Conservation (phyloP, 805 yeast species). For the Ascoidea rubescens region DNA sequence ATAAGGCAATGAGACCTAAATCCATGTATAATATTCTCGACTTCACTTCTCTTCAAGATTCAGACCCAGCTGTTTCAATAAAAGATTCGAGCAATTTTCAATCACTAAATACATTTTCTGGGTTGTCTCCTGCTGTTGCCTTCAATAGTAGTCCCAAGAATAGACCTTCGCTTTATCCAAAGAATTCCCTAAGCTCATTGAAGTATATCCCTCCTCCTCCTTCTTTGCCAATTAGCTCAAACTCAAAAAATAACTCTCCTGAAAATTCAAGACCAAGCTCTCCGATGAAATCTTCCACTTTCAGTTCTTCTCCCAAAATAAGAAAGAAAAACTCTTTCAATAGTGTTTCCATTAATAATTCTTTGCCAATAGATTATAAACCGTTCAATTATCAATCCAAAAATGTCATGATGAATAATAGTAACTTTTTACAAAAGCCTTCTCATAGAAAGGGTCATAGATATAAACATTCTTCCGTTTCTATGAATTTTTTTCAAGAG, state of each 20-base stretch:
- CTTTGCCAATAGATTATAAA: background rate
- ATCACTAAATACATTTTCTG: background rate
- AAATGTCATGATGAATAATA: conserved; percentile 17
- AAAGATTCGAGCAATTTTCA: conserved; percentile 5
- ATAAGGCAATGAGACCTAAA: conserved; percentile 7
- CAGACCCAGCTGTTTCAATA: conserved; percentile 6
- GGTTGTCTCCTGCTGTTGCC: background rate
- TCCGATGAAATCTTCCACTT: background rate
- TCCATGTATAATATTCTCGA: conserved; percentile 10
- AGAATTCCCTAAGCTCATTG: conserved; percentile 1
- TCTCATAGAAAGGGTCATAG: conserved; percentile 87
- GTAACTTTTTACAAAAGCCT: conserved; percentile 25
- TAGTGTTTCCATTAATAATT: background rate
- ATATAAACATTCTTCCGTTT: conserved; percentile 90
- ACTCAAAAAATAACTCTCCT: background rate
- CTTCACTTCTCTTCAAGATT: conserved; percentile 5
- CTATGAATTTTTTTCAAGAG: conserved; percentile 91
- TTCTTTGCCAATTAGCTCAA: background rate
- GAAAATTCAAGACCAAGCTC: background rate
- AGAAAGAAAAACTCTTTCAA: conserved; percentile 7
- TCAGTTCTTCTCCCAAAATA: background rate
- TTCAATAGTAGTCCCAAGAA: background rate
- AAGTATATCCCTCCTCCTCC: background rate
- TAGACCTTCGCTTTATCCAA: conserved; percentile 11
- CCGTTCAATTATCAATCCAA: conserved; percentile 62